Conservation (phyloP, 73 alveolate species). For the Paraurostyla sp. region DNA sequence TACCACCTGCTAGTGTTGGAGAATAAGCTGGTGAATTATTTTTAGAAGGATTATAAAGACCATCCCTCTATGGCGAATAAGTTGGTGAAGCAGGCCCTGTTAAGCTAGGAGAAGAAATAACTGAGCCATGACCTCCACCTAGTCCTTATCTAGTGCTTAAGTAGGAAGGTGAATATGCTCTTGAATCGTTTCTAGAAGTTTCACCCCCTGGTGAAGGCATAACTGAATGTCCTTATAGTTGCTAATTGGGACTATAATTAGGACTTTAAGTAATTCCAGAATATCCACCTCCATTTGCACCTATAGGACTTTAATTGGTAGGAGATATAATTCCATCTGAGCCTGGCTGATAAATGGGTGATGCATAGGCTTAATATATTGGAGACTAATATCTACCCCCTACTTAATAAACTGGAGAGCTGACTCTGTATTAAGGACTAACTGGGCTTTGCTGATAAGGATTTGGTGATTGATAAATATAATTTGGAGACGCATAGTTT, state of each 20-base stretch:
- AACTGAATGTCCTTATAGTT: neutral
- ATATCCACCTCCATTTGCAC: too few species aligned
- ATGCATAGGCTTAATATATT: slow-evolving; percentile 40
- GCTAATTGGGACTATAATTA: slow-evolving; percentile 21
- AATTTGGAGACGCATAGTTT: slow-evolving; percentile 26
- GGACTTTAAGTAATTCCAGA: slow-evolving; percentile 28
- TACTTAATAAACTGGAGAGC: slow-evolving; percentile 16
- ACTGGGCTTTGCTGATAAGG: neutral
- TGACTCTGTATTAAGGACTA: slow-evolving; percentile 15
- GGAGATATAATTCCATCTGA: slow-evolving; percentile 53
- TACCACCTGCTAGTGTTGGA: neutral
- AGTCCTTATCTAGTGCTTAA: neutral
- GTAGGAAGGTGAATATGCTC: slow-evolving; percentile 30
- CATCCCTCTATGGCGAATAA: neutral
- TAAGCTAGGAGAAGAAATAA: neutral
- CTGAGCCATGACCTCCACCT: slow-evolving; percentile 30
- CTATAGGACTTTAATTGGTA: slow-evolving; percentile 30
- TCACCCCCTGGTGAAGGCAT: neutral
- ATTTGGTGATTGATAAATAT: slow-evolving; percentile 37
- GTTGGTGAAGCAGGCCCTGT: slow-evolving; percentile 26
- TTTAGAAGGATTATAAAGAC: neutral
- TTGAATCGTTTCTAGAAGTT: neutral
- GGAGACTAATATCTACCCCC: slow-evolving; percentile 38
- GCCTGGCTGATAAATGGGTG: slow-evolving; percentile 37
- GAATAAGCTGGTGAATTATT: slow-evolving; percentile 57